Evolutionary conservation across 345 rosid species (phyloP).

Genomic region (Rhodomyrtus tomentosa): DNA sequence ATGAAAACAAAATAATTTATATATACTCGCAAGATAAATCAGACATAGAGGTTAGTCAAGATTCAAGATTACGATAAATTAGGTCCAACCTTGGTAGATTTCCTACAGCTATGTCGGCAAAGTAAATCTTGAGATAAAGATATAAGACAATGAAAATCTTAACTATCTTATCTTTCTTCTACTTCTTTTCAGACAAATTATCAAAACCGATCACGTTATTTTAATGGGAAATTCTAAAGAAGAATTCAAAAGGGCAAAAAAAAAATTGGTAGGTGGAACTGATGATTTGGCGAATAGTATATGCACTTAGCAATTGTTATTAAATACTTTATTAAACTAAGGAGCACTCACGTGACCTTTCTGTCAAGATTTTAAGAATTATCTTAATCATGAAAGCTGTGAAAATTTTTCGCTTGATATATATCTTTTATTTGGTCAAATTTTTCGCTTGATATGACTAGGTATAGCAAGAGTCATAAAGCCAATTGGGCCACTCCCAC

Average conservation of each 20-base stretch:
- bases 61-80: background rate
- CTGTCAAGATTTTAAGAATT: background rate
- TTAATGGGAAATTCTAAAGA: background rate
- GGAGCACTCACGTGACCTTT: background rate
- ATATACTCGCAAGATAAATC: background rate
- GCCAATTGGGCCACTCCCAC: background rate
- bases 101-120: background rate
- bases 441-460: background rate
- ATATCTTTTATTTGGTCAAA: no score
- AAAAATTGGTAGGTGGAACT: background rate
- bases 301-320: background rate
- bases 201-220: background rate
- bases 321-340: background rate
- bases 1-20: background rate
- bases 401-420: background rate
- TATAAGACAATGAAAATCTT: background rate
- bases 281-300: background rate
- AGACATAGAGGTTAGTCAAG: no score
- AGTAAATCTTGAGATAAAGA: background rate
- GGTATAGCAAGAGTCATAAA: background rate
- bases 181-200: background rate
- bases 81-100: background rate
- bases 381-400: background rate
- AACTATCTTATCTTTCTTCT: background rate
- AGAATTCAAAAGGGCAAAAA: background rate